phyloP scores from a whole-genome alignment of 164 flowering plant genomes.

The Stephania japonica region DNA sequence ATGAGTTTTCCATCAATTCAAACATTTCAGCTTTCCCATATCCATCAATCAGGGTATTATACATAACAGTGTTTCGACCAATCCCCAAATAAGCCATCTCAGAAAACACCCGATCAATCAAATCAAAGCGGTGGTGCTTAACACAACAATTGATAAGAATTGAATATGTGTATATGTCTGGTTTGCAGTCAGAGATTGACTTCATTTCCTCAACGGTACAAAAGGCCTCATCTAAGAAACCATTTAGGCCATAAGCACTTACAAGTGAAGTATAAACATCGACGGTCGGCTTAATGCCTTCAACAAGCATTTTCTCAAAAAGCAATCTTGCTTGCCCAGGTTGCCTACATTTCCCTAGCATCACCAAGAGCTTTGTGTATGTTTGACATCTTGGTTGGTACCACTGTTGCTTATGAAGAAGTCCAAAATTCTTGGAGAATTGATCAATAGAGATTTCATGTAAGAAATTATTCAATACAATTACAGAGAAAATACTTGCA shows the following conservation, averaged over 20 bases:
- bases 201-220: constrained; percentile 58
- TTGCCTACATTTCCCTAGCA: constrained; percentile 80
- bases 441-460: neutral
- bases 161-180: constrained; percentile 71
- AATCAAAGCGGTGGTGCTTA: constrained; percentile 46
- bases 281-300: constrained; percentile 63
- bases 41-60: constrained; percentile 81
- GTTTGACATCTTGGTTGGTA: constrained; percentile 75
- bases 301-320: constrained; percentile 59
- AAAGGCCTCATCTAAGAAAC: constrained; percentile 61
- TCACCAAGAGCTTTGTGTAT: constrained; percentile 66
- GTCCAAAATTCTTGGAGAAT: constrained; percentile 51
- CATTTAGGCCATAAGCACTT: constrained; percentile 67
- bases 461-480: constrained; percentile 6
- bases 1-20: constrained; percentile 60
- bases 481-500: neutral
- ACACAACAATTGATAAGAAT: constrained; percentile 53
- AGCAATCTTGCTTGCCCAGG: constrained; percentile 61
- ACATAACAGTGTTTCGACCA: constrained; percentile 51
- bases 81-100: constrained; percentile 76
- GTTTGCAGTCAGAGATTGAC: constrained; percentile 60
- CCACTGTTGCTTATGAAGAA: constrained; percentile 85
- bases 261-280: constrained; percentile 84
- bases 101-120: constrained; percentile 36
- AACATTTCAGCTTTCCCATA: constrained; percentile 85